phyloP scores from a whole-genome alignment of 148 eudicot species.

The Dysphania ambrosioides region DNA sequence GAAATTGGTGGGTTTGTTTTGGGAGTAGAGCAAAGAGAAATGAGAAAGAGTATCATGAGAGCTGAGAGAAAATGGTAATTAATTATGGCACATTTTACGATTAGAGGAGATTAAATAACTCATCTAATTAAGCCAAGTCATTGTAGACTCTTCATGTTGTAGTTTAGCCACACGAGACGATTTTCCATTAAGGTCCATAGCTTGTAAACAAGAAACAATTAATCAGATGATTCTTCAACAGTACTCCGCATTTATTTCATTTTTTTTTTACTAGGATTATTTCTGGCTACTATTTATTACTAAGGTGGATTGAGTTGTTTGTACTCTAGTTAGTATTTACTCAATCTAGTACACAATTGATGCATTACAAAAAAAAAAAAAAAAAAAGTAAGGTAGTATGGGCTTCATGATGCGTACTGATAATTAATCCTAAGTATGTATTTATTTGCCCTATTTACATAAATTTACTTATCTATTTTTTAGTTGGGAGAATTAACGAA shows the following conservation, averaged over 20 bases:
- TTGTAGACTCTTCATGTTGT: conserved; percentile 21
- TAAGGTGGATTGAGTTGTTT: neutral
- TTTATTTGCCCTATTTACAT: no score
- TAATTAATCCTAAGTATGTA: no score
- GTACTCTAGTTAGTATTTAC: conserved; percentile 11
- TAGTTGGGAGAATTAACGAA: no score
- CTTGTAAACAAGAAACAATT: neutral
- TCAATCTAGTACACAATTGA: neutral
- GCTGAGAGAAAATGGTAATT: conserved; percentile 20
- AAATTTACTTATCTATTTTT: no score
- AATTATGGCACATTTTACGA: conserved; percentile 34
- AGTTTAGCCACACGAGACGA: conserved; percentile 9
- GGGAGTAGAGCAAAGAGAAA: conserved; percentile 29
- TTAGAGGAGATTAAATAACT: conserved; percentile 12
- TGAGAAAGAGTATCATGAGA: conserved; percentile 52
- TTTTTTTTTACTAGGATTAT: no score
- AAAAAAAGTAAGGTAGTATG: no score
- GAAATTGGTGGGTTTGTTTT: conserved; percentile 48
- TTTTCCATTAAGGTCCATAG: neutral
- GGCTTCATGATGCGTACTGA: no score
- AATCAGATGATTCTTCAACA: no score
- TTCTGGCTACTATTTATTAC: no score
- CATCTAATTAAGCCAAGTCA: neutral
- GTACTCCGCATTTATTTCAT: no score
- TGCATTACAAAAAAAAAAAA: no score